These are phyloP conservation scores for Lojkania enalia DNA, from an alignment of 2,329 filamentous ascomycete genomes.

Conservation along the genomic window DNA sequence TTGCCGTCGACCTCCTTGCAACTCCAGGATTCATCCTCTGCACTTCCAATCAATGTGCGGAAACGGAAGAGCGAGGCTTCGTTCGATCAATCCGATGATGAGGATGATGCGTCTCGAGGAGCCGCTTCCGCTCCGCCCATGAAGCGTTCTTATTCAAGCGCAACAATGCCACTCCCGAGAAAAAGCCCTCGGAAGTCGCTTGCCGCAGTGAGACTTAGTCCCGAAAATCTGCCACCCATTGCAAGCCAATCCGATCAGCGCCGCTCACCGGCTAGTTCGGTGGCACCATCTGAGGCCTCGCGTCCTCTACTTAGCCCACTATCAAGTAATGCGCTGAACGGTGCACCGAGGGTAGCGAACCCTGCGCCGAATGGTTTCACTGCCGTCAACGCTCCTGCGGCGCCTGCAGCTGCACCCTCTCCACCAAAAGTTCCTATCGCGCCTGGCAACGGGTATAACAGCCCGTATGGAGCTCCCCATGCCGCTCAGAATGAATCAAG, in stretches of 20 bases:
- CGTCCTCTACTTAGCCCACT: constrained; percentile 33
- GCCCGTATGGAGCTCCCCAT: constrained; percentile 17
- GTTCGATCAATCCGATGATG: constrained; percentile 35
- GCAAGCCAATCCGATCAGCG: constrained; percentile 23
- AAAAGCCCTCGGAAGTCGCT: constrained; percentile 35
- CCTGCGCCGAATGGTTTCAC: constrained; percentile 22
- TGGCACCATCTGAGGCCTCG: constrained; percentile 20
- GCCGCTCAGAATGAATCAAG: constrained; percentile 17
- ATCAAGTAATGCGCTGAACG: constrained; percentile 36
- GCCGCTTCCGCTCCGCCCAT: constrained; percentile 16
- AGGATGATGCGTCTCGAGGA: constrained; percentile 21
- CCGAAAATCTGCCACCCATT: constrained; percentile 33
- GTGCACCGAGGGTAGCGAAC: constrained; percentile 20
- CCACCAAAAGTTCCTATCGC: constrained; percentile 17
- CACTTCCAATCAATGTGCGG: constrained; percentile 24
- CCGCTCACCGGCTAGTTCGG: constrained; percentile 21
- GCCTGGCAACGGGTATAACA: constrained; percentile 23
- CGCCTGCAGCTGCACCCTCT: constrained; percentile 5
- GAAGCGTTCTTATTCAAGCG: constrained; percentile 32
- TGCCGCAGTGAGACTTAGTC: constrained; percentile 22
- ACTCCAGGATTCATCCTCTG: constrained; percentile 19
- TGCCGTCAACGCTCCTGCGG: constrained; percentile 32
- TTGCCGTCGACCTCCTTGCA: constrained; percentile 33
- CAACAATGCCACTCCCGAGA: constrained; percentile 29
- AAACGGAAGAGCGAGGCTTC: constrained; percentile 42